phyloP scores from a whole-genome alignment of 352 stramenopile genomes.

The Globisporangium lucens region DNA sequence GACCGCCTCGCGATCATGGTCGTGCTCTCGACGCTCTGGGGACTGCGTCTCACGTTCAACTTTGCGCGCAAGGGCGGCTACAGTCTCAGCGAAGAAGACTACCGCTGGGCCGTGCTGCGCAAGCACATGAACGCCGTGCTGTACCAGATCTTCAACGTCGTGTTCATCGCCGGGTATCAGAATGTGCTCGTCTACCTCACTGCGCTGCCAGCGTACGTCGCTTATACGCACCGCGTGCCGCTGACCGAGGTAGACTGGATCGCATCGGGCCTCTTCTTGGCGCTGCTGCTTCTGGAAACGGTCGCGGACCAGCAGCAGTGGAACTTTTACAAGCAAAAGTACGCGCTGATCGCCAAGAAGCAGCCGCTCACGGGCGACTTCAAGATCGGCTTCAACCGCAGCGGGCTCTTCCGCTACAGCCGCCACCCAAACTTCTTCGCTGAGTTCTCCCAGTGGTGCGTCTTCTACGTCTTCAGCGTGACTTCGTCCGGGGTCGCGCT shows the following conservation, averaged over 20 bases:
- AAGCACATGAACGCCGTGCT: slow-evolving; percentile 77
- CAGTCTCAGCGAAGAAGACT: slow-evolving; percentile 88
- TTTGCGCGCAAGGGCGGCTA: slow-evolving; percentile 92
- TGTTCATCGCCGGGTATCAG: slow-evolving; percentile 91
- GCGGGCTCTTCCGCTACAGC: slow-evolving; percentile 88
- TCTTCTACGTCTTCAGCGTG: slow-evolving; percentile 90
- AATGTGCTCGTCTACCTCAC: slow-evolving; percentile 85
- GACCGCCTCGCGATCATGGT: slow-evolving; percentile 76
- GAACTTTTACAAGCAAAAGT: slow-evolving; percentile 89
- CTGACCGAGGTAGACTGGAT: slow-evolving; percentile 71
- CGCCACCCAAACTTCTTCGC: slow-evolving; percentile 94
- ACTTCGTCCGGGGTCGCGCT: slow-evolving; percentile 35
- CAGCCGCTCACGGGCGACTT: slow-evolving; percentile 61
- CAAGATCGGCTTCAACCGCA: slow-evolving; percentile 78
- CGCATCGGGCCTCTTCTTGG: slow-evolving; percentile 62
- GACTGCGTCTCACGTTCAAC: slow-evolving; percentile 87
- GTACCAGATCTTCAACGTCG: slow-evolving; percentile 89
- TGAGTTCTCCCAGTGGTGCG: slow-evolving; percentile 90
- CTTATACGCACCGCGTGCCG: slow-evolving; percentile 41
- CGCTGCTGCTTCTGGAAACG: slow-evolving; percentile 75
- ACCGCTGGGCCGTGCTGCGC: slow-evolving; percentile 86
- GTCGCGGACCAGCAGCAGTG: slow-evolving; percentile 92
- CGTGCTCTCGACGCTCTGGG: slow-evolving; percentile 83
- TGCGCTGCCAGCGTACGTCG: slow-evolving; percentile 65
- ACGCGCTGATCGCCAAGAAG: slow-evolving; percentile 49